These are phyloP conservation scores for Onygenales sp. DNA, from an alignment of 2,329 filamentous ascomycete species.

Conservation along the genomic window DNA sequence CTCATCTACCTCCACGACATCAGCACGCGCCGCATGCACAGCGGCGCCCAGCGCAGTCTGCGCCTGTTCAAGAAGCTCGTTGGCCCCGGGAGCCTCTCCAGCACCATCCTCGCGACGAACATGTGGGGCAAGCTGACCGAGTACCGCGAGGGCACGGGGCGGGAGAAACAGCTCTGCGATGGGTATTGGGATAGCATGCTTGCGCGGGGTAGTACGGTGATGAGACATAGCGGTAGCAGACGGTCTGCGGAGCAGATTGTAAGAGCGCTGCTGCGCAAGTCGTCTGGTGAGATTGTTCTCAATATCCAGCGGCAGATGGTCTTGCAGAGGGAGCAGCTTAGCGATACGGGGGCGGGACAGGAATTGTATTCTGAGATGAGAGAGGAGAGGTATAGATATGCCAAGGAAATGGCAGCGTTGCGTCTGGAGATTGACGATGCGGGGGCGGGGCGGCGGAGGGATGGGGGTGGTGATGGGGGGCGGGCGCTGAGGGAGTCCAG, in stretches of 20 bases:
- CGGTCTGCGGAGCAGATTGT: not conserved
- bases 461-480: not conserved
- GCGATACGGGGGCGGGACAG: not conserved
- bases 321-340: not conserved
- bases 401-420: not conserved
- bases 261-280: not conserved
- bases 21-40: slow-evolving; percentile 5
- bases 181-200: not conserved
- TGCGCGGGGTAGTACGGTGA: not conserved
- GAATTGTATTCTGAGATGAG: not conserved
- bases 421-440: not conserved
- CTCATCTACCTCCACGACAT: slow-evolving; percentile 12
- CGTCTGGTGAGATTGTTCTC: not conserved
- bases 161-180: not conserved
- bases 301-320: not conserved
- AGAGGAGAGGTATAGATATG: not conserved
- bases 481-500: not conserved
- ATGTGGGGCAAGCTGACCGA: slow-evolving; percentile 4
- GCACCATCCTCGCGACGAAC: slow-evolving; percentile 7
- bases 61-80: slow-evolving; percentile 9
- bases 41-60: slow-evolving; percentile 7
- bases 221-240: not conserved
- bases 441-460: not conserved
- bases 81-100: not conserved
- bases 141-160: not conserved